A percentile compares a stretch with the other conserved stretches of the same genome.
Conservation (phyloP, 441 rosid species). For the Jatropha podagrica region DNA sequence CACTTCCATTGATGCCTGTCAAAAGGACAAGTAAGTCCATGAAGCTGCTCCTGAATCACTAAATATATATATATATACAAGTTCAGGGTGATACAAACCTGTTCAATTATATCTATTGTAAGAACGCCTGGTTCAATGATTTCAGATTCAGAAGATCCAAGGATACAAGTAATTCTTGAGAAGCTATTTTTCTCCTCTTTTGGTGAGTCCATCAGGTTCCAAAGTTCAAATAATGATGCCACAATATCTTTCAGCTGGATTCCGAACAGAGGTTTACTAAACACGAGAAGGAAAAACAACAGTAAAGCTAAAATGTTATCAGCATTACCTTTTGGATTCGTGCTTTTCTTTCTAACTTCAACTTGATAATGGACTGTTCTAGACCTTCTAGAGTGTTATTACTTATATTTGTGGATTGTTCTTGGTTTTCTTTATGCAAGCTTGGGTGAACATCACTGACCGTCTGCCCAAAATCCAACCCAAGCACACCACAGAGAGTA, state of each 20-base stretch:
- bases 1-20: slow-evolving; percentile 82
- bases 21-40: slow-evolving; percentile 11
- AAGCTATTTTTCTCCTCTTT: slow-evolving; percentile 59
- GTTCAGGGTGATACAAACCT: slow-evolving; percentile 43
- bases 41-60: slow-evolving; percentile 7
- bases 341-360: slow-evolving; percentile 70
- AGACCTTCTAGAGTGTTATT: slow-evolving; percentile 76
- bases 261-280: slow-evolving; percentile 20
- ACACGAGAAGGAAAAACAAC: slow-evolving; percentile 9
- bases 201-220: slow-evolving; percentile 95
- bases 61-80: slow-evolving; percentile 5
- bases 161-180: slow-evolving; percentile 47
- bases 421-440: slow-evolving; percentile 61
- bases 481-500: slow-evolving; percentile 80
- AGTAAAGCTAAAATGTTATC: neutral
- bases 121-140: slow-evolving; percentile 68
- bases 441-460: slow-evolving; percentile 95
- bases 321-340: slow-evolving; percentile 69
- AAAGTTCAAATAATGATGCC: slow-evolving; percentile 64
- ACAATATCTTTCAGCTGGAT: slow-evolving; percentile 76
- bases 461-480: slow-evolving; percentile 75
- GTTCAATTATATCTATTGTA: slow-evolving; percentile 63
- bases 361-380: slow-evolving; percentile 60
- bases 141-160: slow-evolving; percentile 64
- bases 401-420: slow-evolving; percentile 86